phyloP scores from a whole-genome alignment of 371 early-diverging fungal genomes.

The Mortierella sp. region DNA sequence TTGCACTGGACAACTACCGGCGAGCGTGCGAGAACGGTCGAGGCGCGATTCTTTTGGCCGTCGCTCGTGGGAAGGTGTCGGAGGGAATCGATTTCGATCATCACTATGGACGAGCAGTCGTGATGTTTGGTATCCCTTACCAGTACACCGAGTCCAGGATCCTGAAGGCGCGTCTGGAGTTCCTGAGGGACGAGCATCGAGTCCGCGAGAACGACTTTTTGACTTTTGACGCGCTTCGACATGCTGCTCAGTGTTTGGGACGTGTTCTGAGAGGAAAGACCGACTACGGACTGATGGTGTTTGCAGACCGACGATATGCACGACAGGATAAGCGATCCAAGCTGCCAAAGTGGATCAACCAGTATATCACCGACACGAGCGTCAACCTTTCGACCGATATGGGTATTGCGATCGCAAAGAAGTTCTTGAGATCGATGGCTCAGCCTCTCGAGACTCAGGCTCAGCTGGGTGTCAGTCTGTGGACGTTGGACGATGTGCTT shows the following conservation, averaged over 20 bases:
- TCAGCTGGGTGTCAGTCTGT: conserved; percentile 73
- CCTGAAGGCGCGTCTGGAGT: conserved; percentile 97
- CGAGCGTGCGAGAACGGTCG: conserved; percentile 98
- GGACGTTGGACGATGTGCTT: conserved; percentile 74
- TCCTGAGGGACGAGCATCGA: conserved; percentile 91
- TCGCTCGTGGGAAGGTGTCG: conserved; percentile 99
- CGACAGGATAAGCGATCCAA: conserved; percentile 96
- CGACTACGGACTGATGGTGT: conserved; percentile 99
- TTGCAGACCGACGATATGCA: conserved; percentile 98
- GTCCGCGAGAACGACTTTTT: conserved; percentile 99
- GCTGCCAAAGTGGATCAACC: conserved; percentile 98
- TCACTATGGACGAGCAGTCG: conserved; percentile 98
- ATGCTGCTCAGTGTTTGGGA: conserved; percentile 99
- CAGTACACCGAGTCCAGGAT: conserved; percentile 99
- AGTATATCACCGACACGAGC: conserved; percentile 92
- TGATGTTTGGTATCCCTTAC: conserved; percentile 99
- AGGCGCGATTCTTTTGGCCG: conserved; percentile 98
- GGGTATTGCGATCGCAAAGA: conserved; percentile 95
- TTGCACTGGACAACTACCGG: conserved; percentile 97
- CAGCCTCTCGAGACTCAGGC: conserved; percentile 89
- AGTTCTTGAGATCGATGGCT: conserved; percentile 97
- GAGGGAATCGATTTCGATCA: conserved; percentile 99
- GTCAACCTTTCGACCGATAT: conserved; percentile 98
- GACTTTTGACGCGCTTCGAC: conserved; percentile 99
- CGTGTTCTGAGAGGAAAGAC: conserved; percentile 98